Base-by-base conservation (phyloP, 305 asterid species). In the Andrographis paniculata region DNA sequence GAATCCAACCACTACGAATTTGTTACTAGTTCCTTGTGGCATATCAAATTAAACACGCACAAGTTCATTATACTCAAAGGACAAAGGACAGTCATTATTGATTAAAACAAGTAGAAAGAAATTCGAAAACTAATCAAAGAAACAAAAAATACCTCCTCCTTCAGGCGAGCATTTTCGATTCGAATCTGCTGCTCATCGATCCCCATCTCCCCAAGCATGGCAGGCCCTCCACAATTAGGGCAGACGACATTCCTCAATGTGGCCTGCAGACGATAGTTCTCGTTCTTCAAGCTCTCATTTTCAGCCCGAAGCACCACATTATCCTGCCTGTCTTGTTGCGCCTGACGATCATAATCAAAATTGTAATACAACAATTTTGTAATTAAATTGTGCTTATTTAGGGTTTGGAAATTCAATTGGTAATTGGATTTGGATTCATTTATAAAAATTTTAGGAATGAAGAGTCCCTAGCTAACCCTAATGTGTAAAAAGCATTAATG, bases 201-300 rank as follows among this genome's bases (percentile, higher is more conserved):
- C 0, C 87, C 86, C 84, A 85, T 82, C 69, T 89, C 98, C 0
- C 88, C 94, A 7, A 89, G 56, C 84, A 89, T 70, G 13, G 78
- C 95, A 0, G 93, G 93, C 17, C 87, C 93, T 5, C 98, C 98
- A 59, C 98, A 89, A 38, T 61, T 80, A 35, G 98, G 95, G 78
- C 98, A 89, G 9, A 75, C 75, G 13, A 89, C 71, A 51, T 74
- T 85, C 65, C 94, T 66, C 17, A 89, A 28, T 0, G 95, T 78
- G 0, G 96, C 79, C 60, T 89, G 94, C 57, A 89, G 37, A 22
- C 92, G 68, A 40, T 78, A 85, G 41, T 85, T 89, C 56, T 89
- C 98, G 10, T 66, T 82, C 75, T 76, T 85, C 7, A 89, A 47
- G 60, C 48, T 75, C 64, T 89, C 98, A 61, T 89, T 89, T 60